Conservation (phyloP, 2,329 filamentous ascomycete species). For the Exophiala oligosperma region DNA sequence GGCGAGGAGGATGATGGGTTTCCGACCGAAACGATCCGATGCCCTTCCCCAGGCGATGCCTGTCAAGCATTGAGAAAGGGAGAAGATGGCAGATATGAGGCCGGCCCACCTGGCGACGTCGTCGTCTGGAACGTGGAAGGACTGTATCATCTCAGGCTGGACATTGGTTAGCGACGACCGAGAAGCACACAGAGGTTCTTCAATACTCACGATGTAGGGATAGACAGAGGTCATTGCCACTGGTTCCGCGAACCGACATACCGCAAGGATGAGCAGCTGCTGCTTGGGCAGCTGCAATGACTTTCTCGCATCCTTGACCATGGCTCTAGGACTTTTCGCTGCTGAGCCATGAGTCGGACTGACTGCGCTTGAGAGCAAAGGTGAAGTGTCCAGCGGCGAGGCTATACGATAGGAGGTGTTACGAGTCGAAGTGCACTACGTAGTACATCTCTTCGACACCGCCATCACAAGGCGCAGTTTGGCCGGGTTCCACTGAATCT, state of each 20-base stretch:
- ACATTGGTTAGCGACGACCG: conserved; percentile 32
- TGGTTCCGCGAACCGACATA: conserved; percentile 78
- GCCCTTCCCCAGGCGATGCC: conserved; percentile 74
- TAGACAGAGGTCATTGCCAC: conserved; percentile 68
- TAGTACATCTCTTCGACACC: background rate
- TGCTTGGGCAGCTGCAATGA: conserved; percentile 67
- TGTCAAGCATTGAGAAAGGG: conserved; percentile 68
- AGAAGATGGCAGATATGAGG: conserved; percentile 70
- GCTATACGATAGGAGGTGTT: background rate
- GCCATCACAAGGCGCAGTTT: conserved; percentile 15
- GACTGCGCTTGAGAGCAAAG: background rate
- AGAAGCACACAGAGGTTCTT: background rate
- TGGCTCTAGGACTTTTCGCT: conserved; percentile 9
- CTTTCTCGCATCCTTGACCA: conserved; percentile 22
- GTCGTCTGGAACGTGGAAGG: conserved; percentile 69
- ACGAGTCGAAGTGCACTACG: background rate
- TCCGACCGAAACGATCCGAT: conserved; percentile 78
- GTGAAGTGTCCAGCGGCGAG: background rate
- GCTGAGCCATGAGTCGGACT: conserved; percentile 17
- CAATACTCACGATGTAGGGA: conserved; percentile 51
- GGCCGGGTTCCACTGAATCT: conserved; percentile 7
- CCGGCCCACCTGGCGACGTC: conserved; percentile 81
- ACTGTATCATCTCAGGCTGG: conserved; percentile 77
- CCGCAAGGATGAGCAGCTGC: conserved; percentile 76
- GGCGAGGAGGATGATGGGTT: conserved; percentile 74